Evolutionary conservation across 2,329 filamentous ascomycete genomes (phyloP), one percentile per base, ranked within the genome.

Genomic region (Neocatenulostroma microsporum): DNA sequence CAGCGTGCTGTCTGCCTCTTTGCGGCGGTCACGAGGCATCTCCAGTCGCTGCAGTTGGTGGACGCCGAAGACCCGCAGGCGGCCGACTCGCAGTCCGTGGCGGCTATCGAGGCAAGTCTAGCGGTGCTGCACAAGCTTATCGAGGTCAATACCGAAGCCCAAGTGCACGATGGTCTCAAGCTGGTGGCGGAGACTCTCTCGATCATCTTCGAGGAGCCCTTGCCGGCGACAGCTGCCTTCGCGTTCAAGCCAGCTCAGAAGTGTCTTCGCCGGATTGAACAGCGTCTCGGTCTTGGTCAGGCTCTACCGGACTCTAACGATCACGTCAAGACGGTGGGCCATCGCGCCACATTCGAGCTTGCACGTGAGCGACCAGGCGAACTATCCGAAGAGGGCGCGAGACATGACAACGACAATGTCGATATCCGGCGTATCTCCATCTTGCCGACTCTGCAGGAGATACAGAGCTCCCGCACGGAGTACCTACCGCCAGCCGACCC

Each of bases 371-470:
- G 19, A 41, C 61, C 60, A 24, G 59, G 60, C 20, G 41, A 45
- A 21, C 44, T 62, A 3, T 60, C 54, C 8, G 44, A 46, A 9
- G 47, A 46, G 8, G 57, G 59, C 9, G 39, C 49, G 34, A 57
- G 68, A 5, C 70, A 75, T 40, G 64, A 73, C 46, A 75, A 74
- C 40, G 72, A 75, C 44, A 54, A 66, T 32, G 55, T 47, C 1
- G 55, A 67, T 29, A 72, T 75, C 36, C 20, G 47, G 0, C 41
- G 68, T 1, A 73, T 76, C 37, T 55, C 55, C 30, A 68, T 74
- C 24, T 45, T 75, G 26, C 72, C 72, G 0, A 74, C 71, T 0
- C 45, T 51, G 2, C 49, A 63, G 11, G 72, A 75, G 43, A 70
- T 75, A 38, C 37, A 54, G 25, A 67, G 62, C 4, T 36, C 43